Base-by-base conservation (phyloP, 345 rosid species). In the Salix koriyanagi region DNA sequence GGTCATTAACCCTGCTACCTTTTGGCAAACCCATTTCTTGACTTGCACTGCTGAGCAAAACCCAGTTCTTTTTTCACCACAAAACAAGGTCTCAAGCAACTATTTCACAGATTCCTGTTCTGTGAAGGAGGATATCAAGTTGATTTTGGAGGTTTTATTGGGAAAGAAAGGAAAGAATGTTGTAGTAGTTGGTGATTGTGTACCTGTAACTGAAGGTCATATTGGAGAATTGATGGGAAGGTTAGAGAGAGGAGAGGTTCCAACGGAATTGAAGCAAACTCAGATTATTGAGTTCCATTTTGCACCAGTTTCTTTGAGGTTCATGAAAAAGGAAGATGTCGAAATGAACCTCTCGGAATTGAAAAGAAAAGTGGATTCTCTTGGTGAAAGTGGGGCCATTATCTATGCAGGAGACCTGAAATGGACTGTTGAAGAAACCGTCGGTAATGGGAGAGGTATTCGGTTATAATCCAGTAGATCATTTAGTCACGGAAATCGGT, bases 321-420 rank as follows among this genome's bases (percentile, higher is more conserved):
- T 88, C 83, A 92, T 92, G 96, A 89, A 87, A 79, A 84, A 81
- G 64, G 89, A 91, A 15, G 91, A 92, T 25, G 90, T 88, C 28
- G 90, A 89, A 19, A 80, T 80, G 80, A 91, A 88, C 60, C 65
- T 94, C 26, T 71, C 73, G 1, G 94, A 92, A 34, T 75, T 94
- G 32, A 90, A 86, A 70, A 86, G 89, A 74, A 87, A 89, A 70
- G 87, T 94, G 66, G 91, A 88, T 70, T 85, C 86, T 34, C 70
- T 85, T 69, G 85, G 81, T 2, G 87, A 84, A 32, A 84, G 87
- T 58, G 96, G 91, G 72, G 93, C 86, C 68, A 88, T 94, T 78
- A 87, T 94, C 50, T 92, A 91, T 68, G 80, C 89, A 7, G 98
- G 98, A 62, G 97, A 94, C 83, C 83, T 94, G 28, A 89, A 86